Base-by-base conservation (phyloP, 805 yeast genomes). In the Grigorovia yakushimaensis region DNA sequence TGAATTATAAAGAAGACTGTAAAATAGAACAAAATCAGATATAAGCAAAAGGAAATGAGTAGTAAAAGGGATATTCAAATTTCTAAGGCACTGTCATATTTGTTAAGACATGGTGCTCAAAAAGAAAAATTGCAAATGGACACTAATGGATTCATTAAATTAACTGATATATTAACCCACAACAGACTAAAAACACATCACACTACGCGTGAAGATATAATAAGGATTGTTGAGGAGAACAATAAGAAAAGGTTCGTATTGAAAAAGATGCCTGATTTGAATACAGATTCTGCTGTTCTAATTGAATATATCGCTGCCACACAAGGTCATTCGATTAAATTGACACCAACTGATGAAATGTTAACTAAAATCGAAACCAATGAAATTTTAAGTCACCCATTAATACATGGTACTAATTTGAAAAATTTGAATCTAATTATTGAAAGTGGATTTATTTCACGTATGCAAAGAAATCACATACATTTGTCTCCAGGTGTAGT, bases 81-180 rank as follows among this genome's bases (percentile, higher is more conserved):
- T 17, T 87, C 96, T 6, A 85, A 85, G 53, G 71, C 85, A 0
- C 68, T 93, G 27, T 76, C 95, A 5, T 81, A 83, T 54, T 68
- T 93, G 1, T 73, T 91, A 1, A 72, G 98, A n/a, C 98, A 91
- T 59, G 87, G 84, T 4, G 98, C 98, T 0, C 59, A 65, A 15
- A 74, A 78, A 45, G 93, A 87, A 55, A 73, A 75, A 0, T 64
- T 93, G 13, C 53, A 67, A 2, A 84, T 93, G 2, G 85, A 83
- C 56, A 49, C 60, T 0, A 67, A 76, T 23, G 98, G 98, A 0
- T 88, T 74, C 64, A 74, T 86, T 3, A 57, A 69, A 1, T 59
- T 89, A 2, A 54, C 60, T 0, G 77, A 73, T 6, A 51, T 93
- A 1, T 67, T 91, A 11, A 51, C 53, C 1, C 82, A 82, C 57